Evolutionary conservation across 1,139 yeast genomes (phyloP), one percentile per base, ranked within the genome.

Genomic region (Saccharomyces hybrid): DNA sequence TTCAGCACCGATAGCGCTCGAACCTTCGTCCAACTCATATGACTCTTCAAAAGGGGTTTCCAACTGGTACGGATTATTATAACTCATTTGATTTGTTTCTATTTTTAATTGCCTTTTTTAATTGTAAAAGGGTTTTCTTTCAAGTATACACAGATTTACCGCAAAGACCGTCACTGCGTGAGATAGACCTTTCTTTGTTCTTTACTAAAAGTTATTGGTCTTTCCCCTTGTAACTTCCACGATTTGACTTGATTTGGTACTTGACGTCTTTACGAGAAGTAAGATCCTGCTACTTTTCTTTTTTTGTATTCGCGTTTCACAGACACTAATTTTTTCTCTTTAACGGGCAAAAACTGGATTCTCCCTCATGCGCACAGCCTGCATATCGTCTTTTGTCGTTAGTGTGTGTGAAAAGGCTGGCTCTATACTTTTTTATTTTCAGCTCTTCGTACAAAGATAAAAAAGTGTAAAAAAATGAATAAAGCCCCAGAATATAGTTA

Each of bases 41-140:
- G 55, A 57, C 34, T 52, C 60, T 47, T 58, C 59, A 46, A 55
- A 57, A 41, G 59, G 61, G 47, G 53, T 57, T 48, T 55, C 57
- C 16, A 53, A 46, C 55, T 54, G 58, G 32, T 57, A 57, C 23
- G 59, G 59, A 47, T 57, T 57, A 28, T 57, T 56, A 49, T 58
- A 58, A 47, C 57, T 58, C 61, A 58, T 57, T 44, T 50, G 46
- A 16, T 7, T 31, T n/a, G 38, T 25, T 32, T 52, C 31, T 42
- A 41, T 29, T 32, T 23, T 23, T n/a, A 14, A 14, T 16, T 25
- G 38, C 26, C 25, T n/a, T 16, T 19, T 13, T 26, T 16, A 31
- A 48, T 27, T 48, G 41, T 11, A 48, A 27, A 26, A 28, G 14
- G 26, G 14, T 31, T 46, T 14, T 29, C 27, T n/a, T n/a, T 29